phyloP scores from a whole-genome alignment of 352 stramenopile species.

The Phytophthora boehmeriae region DNA sequence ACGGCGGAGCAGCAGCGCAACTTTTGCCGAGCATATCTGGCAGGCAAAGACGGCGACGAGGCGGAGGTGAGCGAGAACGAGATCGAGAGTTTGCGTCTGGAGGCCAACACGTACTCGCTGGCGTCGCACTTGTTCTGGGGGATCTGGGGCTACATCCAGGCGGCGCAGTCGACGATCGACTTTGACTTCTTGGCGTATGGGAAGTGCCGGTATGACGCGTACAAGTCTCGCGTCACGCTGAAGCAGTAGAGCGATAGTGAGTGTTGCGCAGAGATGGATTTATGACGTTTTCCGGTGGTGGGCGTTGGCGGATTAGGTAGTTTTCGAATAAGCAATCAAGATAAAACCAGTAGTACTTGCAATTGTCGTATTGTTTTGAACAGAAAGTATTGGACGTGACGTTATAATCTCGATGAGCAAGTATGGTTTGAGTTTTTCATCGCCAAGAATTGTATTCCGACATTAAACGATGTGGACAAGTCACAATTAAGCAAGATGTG shows the following conservation, averaged over 20 bases:
- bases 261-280: slow-evolving; percentile 5
- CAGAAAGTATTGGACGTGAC: too few relatives aligned
- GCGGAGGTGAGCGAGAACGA: slow-evolving; percentile 50
- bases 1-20: slow-evolving; percentile 61
- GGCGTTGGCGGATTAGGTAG: slow-evolving; percentile 36
- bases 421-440: not conserved
- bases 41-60: slow-evolving; percentile 47
- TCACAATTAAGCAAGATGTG: too few relatives aligned
- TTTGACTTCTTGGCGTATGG: slow-evolving; percentile 93
- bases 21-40: slow-evolving; percentile 77
- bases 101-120: slow-evolving; percentile 87
- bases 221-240: slow-evolving; percentile 64
- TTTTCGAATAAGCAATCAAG: not conserved
- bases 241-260: slow-evolving; percentile 31
- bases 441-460: too few relatives aligned
- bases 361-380: too few relatives aligned
- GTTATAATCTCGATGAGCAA: too few relatives aligned
- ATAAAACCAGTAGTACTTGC: not conserved
- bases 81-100: slow-evolving; percentile 61
- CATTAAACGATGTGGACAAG: too few relatives aligned
- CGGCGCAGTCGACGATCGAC: slow-evolving; percentile 87
- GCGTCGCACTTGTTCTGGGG: slow-evolving; percentile 91
- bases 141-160: slow-evolving; percentile 92
- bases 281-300: slow-evolving; percentile 44
- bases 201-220: slow-evolving; percentile 72